Base-by-base conservation (phyloP, 2,329 filamentous ascomycete genomes). In the Botrytis porri region DNA sequence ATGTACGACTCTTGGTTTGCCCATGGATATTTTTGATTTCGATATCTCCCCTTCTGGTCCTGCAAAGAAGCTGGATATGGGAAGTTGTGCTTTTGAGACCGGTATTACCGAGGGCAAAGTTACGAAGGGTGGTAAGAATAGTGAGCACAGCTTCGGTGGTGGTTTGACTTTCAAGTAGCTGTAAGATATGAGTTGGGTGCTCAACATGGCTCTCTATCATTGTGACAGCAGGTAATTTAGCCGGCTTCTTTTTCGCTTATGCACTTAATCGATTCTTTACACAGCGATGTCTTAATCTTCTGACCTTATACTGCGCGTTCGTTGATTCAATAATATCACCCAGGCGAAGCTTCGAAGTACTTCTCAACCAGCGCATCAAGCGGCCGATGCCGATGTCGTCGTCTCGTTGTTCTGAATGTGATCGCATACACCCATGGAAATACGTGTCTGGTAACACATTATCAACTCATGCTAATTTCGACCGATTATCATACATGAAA, bases 11-110 rank as follows among this genome's bases (percentile, higher is more conserved):
- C 84, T 97, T 74, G 94, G 94, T 0, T 81, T 97, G 71, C 95
- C 95, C 1, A 93, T 97, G 86, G 95, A 97, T 83, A 97, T 98
- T 70, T 98, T 98, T 79, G 93, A 96, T 80, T 97, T 98, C 82
- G 94, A 97, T 80, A 95, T 97, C 77, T 88, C 89, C 64, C 93
- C 94, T 0, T 77, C 75, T 3, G 86, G 86, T 72, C 85, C 85
- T 8, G 88, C 87, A 4, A 84, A 88, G 80, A 88, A 89, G 84
- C 81, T 85, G 73, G 89, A 94, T 80, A 87, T 94, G 87, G 92
- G 92, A 1, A 84, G 80, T 59, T 96, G 93, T 81, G 93, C 92
- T 1, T 92, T 89, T 80, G 84, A 85, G 77, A 85, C 81, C 2
- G 86, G 85, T 7, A 82, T 84, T 18, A 81, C 73, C 2, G 82